Percentiles rank a stretch among this genome's conserved stretches.
Evolutionary conservation across 2,329 filamentous ascomycete genomes (phyloP).

Genomic region (Atkinsonella texensis): DNA sequence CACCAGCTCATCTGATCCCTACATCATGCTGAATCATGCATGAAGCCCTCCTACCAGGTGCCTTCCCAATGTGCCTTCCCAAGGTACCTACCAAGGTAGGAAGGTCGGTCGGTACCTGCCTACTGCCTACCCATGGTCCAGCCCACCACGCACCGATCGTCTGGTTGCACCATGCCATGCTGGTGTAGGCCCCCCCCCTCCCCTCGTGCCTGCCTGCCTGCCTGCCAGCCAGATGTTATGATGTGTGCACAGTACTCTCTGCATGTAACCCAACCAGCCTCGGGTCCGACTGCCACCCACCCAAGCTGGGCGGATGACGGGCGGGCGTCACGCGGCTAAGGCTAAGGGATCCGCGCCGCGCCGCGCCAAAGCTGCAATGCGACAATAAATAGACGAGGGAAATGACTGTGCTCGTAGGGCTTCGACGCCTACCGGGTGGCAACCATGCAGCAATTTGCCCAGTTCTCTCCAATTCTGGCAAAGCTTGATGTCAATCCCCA

Average conservation of each 20-base stretch:
- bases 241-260: too few relatives aligned
- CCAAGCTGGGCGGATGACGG: background rate
- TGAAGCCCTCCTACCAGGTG: too few relatives aligned
- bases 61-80: too few relatives aligned
- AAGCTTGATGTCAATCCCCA: background rate
- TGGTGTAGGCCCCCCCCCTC: too few relatives aligned
- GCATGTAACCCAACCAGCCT: background rate
- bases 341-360: background rate
- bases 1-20: too few relatives aligned
- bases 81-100: too few relatives aligned
- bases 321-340: background rate
- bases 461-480: too few relatives aligned
- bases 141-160: background rate
- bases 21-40: too few relatives aligned
- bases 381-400: background rate
- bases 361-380: background rate
- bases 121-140: background rate
- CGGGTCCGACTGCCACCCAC: background rate
- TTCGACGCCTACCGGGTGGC: background rate
- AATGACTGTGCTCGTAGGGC: background rate
- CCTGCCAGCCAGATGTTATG: too few relatives aligned
- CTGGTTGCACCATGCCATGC: background rate
- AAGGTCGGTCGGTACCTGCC: too few relatives aligned
- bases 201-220: too few relatives aligned
- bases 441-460: background rate